Conservation (phyloP, 305 asterid genomes). For the Vinca major region DNA sequence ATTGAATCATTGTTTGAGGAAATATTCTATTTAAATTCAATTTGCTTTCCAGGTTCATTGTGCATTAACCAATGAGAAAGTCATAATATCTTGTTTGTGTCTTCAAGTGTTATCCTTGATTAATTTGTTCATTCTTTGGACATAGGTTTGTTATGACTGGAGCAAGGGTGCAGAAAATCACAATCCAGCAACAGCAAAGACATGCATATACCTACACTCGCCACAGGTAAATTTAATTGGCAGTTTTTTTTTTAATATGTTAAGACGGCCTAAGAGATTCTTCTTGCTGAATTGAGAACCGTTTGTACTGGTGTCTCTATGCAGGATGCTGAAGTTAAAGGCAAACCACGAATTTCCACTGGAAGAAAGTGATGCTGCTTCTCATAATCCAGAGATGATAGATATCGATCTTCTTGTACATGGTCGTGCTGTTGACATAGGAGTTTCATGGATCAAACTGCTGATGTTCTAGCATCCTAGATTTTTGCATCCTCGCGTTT, state of each 20-base stretch:
- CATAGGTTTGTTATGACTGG: conserved; percentile 92
- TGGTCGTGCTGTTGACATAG: neutral
- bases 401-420: conserved; percentile 10
- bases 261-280: conserved; percentile 2
- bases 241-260: neutral
- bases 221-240: conserved; percentile 49
- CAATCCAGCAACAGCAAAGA: conserved; percentile 74
- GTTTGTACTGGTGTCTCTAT: neutral
- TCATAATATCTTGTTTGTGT: neutral
- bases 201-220: conserved; percentile 57
- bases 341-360: conserved; percentile 55
- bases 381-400: conserved; percentile 4
- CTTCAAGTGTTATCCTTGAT: neutral
- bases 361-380: conserved; percentile 49
- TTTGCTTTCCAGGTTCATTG: neutral
- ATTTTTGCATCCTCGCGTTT: neutral
- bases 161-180: conserved; percentile 98
- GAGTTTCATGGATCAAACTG: neutral
- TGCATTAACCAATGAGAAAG: neutral
- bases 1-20: neutral
- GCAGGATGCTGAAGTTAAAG: conserved; percentile 85
- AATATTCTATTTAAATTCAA: neutral
- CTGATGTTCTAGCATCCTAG: neutral
- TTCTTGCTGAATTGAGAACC: conserved; percentile 4
- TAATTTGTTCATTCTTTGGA: conserved; percentile 4